phyloP scores from a whole-genome alignment of 2,329 filamentous ascomycete genomes.

The Chaetomium sp. region DNA sequence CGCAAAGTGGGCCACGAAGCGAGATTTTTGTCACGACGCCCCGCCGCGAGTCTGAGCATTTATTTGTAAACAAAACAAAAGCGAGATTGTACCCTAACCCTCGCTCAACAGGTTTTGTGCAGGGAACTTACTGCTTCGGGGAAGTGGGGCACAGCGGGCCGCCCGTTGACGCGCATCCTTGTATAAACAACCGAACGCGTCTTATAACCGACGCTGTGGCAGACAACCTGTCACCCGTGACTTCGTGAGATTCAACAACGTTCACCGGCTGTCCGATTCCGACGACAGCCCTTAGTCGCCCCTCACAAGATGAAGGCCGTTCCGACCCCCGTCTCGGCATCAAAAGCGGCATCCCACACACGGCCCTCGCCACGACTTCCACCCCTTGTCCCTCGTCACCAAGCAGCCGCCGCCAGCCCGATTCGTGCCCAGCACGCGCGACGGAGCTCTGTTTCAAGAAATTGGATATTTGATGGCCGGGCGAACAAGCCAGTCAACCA shows the following conservation, averaged over 20 bases:
- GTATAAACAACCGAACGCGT: constrained; percentile 1
- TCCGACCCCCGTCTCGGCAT: neutral
- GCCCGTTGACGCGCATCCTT: neutral
- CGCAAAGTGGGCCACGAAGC: neutral
- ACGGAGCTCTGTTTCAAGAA: neutral
- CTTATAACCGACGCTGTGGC: neutral
- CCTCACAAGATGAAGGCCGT: neutral
- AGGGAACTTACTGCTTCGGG: neutral
- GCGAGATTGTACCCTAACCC: neutral
- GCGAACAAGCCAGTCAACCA: constrained; percentile 1
- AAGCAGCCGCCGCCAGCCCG: neutral
- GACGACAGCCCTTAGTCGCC: neutral
- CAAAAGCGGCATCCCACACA: neutral
- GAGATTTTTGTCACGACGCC: neutral
- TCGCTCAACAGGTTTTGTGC: neutral
- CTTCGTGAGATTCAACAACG: neutral
- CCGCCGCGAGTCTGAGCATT: neutral
- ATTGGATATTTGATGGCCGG: neutral
- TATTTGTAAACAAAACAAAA: neutral
- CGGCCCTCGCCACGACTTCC: neutral
- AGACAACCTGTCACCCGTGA: neutral
- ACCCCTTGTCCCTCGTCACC: neutral
- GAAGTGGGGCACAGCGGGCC: neutral
- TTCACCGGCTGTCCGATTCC: neutral
- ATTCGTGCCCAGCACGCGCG: neutral